Percentiles rank a stretch among this genome's conserved stretches.
phyloP scores from a whole-genome alignment of 371 early-diverging fungal genomes.

The Phascolomyces articulosus region DNA sequence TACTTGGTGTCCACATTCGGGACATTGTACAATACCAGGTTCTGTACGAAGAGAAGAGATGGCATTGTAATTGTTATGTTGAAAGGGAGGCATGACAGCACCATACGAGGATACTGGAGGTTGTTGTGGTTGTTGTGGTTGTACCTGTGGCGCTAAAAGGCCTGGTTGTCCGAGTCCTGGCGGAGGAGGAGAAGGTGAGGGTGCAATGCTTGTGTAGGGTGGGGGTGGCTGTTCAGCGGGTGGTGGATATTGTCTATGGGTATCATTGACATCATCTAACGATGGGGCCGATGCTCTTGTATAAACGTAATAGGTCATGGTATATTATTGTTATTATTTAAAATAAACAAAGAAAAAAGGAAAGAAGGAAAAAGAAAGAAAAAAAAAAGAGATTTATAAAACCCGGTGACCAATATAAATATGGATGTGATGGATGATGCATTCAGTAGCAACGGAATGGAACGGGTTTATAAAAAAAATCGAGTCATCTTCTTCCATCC shows the following conservation, averaged over 20 bases:
- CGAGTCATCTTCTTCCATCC: too few relatives aligned
- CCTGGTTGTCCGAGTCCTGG: too few relatives aligned
- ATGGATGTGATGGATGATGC: too few relatives aligned
- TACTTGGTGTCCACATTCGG: constrained; percentile 16
- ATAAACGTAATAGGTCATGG: neutral
- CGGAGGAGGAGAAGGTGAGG: neutral
- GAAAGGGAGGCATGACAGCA: neutral
- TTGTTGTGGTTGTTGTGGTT: neutral
- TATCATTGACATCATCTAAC: too few relatives aligned
- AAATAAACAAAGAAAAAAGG: neutral
- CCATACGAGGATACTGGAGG: constrained; percentile 6
- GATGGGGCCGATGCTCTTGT: neutral
- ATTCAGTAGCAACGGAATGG: too few relatives aligned
- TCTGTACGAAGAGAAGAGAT: constrained; percentile 1
- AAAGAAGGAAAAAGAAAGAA: constrained; percentile 4
- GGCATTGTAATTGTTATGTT: neutral
- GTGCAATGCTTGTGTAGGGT: neutral
- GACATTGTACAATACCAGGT: constrained; percentile 13
- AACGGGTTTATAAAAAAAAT: too few relatives aligned
- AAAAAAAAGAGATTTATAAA: too few relatives aligned
- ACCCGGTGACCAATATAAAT: too few relatives aligned
- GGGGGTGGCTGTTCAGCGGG: neutral
- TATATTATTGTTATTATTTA: neutral
- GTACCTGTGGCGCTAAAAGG: too few relatives aligned
- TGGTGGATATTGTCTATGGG: too few relatives aligned